Base-by-base conservation (phyloP, 495 filamentous ascomycete species). In the Aspergillus ostianus region DNA sequence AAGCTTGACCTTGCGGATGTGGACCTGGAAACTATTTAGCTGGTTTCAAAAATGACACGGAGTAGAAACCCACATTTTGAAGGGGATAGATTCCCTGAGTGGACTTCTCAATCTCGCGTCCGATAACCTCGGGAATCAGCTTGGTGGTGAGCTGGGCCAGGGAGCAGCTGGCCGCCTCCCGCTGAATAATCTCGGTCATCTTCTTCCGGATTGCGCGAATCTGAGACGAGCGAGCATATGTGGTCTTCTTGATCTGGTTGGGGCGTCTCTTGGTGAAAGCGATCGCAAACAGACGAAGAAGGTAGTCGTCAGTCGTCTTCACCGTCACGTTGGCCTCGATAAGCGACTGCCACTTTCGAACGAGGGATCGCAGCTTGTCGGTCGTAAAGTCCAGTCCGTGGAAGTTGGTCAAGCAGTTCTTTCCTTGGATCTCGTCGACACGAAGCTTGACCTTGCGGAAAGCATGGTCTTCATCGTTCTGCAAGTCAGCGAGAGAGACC, bases 331-430 rank as follows among this genome's bases (percentile, higher is more conserved):
- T 98, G 83, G 94, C 94, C 86, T 98, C 94, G 69, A 98, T 98
- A 68, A 98, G 83, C 50, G 92, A 87, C 82, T 98, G 94, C 94
- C 94, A 98, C 81, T 98, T 98, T 80, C 94, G 93, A 66, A 98
- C 94, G 60, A 98, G 87, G 56, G 94, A 98, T 69, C 94, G 90
- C 65, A 98, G 86, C 86, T 98, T 98, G 87, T 98, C 94, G 67
- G 95, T 97, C 67, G 94, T 98, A 87, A 98, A 98, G 83, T 98
- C 94, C 75, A 98, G 85, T 67, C 94, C 94, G 84, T 98, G 93
- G 89, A 98, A 98, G 86, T 98, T 98, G 82, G 94, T 98, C 69
- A 98, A 84, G 80, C 94, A 98, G 87, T 97, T 98, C 86, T 97
- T 97, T 82, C 94, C 94, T 80, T 98, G 94, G 60, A 98, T 87